Conservation (phyloP, 768 basidiomycete genomes). For the Amanita muscaria region DNA sequence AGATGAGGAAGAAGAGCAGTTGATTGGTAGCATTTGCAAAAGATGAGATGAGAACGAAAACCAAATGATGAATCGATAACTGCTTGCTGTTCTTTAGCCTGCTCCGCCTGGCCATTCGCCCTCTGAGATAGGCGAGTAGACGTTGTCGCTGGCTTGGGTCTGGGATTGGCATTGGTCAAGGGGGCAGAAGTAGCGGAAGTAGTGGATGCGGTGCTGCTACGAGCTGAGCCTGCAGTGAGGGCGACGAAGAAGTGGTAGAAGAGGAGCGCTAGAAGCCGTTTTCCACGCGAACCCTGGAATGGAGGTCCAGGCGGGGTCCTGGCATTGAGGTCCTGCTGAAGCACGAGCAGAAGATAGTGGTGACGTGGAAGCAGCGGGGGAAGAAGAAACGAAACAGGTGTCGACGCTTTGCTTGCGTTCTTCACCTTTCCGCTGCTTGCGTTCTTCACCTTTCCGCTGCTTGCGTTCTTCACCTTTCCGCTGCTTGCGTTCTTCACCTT, state of each 20-base stretch:
- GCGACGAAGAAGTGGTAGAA: constrained; percentile 17
- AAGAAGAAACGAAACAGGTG: too few species aligned
- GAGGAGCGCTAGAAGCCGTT: constrained; percentile 15
- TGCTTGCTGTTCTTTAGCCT: constrained; percentile 53
- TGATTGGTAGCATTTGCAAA: too few species aligned
- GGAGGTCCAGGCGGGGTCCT: constrained; percentile 11
- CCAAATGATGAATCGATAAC: too few species aligned
- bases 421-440: too few species aligned
- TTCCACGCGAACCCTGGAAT: constrained; percentile 15
- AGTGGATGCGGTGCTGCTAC: constrained; percentile 15
- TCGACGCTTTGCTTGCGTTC: constrained; percentile 34
- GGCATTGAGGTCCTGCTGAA: constrained; percentile 16
- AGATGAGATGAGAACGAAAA: too few species aligned
- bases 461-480: too few species aligned
- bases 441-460: constrained; percentile 39
- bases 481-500: constrained; percentile 39
- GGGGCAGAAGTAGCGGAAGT: constrained; percentile 12
- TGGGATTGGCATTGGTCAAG: constrained; percentile 20
- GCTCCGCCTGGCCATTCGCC: constrained; percentile 53
- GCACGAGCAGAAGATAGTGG: too few species aligned
- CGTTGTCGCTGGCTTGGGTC: constrained; percentile 17
- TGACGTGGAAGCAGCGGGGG: constrained; percentile 18
- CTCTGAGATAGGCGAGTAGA: constrained; percentile 15
- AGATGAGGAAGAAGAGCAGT: too few species aligned
- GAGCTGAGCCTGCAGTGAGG: constrained; percentile 18